Evolutionary conservation across 768 basidiomycete species (phyloP).

Genomic region (Cytidiella melzeri): DNA sequence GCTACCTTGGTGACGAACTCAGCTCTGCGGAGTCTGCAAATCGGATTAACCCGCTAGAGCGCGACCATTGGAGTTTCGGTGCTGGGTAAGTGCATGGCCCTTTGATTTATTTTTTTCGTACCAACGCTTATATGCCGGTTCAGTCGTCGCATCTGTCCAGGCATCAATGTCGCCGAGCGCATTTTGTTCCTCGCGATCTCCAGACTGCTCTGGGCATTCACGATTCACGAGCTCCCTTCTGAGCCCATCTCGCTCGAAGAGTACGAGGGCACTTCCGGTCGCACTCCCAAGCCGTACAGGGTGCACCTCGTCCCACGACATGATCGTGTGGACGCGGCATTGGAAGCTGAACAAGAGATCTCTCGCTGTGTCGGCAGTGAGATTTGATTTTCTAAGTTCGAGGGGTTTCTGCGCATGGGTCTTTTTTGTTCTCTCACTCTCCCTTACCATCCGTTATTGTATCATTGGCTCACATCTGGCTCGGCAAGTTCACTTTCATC

Average conservation of each 20-base stretch:
- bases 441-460: constrained; percentile 7
- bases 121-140: not conserved
- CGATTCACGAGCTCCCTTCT: constrained; percentile 33
- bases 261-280: constrained; percentile 41
- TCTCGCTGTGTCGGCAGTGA: not conserved
- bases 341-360: constrained; percentile 11
- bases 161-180: constrained; percentile 40
- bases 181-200: constrained; percentile 41
- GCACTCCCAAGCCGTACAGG: constrained; percentile 39
- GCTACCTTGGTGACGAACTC: constrained; percentile 34
- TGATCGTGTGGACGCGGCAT: constrained; percentile 12
- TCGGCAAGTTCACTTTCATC: not conserved
- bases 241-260: constrained; percentile 42
- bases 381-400: not conserved
- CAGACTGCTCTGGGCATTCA: constrained; percentile 43
- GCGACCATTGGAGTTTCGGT: constrained; percentile 48
- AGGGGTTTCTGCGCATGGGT: not conserved
- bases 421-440: not conserved
- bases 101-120: not conserved
- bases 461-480: constrained; percentile 7
- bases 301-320: constrained; percentile 22
- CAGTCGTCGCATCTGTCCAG: constrained; percentile 33
- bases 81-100: constrained; percentile 32
- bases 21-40: constrained; percentile 39
- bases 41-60: constrained; percentile 33